Base-by-base conservation (phyloP, 192 early-diverging fungal species). In the Backusella luteola region DNA sequence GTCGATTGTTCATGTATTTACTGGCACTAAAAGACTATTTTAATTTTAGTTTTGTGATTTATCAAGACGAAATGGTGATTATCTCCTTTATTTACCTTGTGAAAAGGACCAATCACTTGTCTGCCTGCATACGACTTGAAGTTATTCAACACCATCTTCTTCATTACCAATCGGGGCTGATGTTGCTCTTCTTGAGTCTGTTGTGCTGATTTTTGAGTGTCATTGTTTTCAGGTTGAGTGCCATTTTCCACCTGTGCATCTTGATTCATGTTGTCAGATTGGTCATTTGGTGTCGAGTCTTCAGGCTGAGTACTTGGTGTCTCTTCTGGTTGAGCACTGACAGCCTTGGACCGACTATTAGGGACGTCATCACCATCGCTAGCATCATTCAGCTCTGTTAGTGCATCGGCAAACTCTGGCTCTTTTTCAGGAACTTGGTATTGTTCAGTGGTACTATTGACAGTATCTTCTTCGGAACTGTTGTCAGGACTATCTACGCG, bases 91-190 rank as follows among this genome's bases (percentile, higher is more conserved):
- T 56, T 68, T 79, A 93, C 95, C 84, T 98, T 97, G 83, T 99
- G 97, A 81, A 99, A 98, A 15, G 98, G 97, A 0, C 98, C 98
- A 63, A 99, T 95, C 42, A 94, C 93, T 71, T 97, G 92, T 17
- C 88, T 81, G 0, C 96, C 96, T 34, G 92, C 93, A 81, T 98
- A 99, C 0, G 95, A 96, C 82, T 99, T 99, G 86, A 98, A 99
- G 89, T 99, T 97, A 39, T 88, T 86, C 23, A 98, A 88, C 32
- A 96, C 91, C 92, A 99, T 94, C 49, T 86, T 86, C 34, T 79
- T 82, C 38, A 89, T 89, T 3, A 89, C 82, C 19, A 88, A 73
- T 4, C 88, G 81, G 21, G 85, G 83, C n/a, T 73, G 71, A 44
- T 44, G 36, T 21, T 75, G 67, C 29, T 79, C 66, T 32, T 80